These are phyloP conservation scores for Tuber borchii DNA, from an alignment of 495 filamentous ascomycete genomes.

Conservation along the genomic window DNA sequence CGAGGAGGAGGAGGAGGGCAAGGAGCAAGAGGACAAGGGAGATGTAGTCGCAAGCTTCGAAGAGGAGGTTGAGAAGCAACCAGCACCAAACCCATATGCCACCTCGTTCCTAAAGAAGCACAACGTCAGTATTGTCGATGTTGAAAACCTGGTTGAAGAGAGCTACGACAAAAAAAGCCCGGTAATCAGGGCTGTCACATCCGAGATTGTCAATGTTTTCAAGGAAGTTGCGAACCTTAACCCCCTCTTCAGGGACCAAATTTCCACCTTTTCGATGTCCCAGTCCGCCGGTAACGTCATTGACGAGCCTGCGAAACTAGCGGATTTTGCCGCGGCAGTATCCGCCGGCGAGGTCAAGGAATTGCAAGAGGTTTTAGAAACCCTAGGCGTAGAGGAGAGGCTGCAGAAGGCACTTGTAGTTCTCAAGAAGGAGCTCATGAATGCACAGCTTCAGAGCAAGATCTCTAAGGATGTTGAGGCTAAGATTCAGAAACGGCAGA, in stretches of 20 bases:
- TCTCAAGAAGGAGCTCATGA: constrained; percentile 96
- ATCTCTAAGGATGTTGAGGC: constrained; percentile 97
- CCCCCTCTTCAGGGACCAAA: constrained; percentile 93
- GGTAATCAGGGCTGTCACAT: constrained; percentile 81
- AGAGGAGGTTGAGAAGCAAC: constrained; percentile 55
- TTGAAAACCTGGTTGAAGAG: constrained; percentile 85
- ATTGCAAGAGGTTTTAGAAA: constrained; percentile 87
- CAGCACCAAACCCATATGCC: constrained; percentile 58
- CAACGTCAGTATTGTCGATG: constrained; percentile 84
- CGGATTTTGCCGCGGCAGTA: constrained; percentile 94
- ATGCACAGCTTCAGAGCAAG: constrained; percentile 91
- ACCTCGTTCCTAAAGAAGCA: constrained; percentile 87
- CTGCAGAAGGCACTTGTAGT: constrained; percentile 83
- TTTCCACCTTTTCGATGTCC: constrained; percentile 92
- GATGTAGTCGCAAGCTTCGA: constrained; percentile 98
- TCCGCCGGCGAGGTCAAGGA: constrained; percentile 83
- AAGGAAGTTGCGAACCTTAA: constrained; percentile 93
- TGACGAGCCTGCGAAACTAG: constrained; percentile 86
- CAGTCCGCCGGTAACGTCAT: constrained; percentile 90
- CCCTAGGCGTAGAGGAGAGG: constrained; percentile 80
- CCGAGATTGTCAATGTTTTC: constrained; percentile 96
- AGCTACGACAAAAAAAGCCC: constrained; percentile 81
- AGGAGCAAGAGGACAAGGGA: constrained; percentile 62
- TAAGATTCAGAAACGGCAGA: constrained; percentile 95
- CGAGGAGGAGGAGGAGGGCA: constrained; percentile 45